Percentiles rank a stretch among this genome's conserved stretches.
phyloP scores from a whole-genome alignment of 2,329 filamentous ascomycete genomes.

The Aspergillus persii region DNA sequence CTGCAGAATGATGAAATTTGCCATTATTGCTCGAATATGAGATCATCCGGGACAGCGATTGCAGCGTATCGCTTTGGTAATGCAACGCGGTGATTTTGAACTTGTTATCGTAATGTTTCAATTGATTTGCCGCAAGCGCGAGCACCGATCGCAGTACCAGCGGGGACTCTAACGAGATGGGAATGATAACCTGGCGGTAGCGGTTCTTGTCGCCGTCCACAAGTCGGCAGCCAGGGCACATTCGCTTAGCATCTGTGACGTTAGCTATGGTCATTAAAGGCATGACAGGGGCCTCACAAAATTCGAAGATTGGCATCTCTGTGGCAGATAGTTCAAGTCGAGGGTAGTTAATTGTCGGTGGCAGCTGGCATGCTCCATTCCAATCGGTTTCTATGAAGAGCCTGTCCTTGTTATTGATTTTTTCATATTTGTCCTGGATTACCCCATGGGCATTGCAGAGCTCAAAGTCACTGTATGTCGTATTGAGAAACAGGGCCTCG shows the following conservation, averaged over 20 bases:
- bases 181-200: neutral
- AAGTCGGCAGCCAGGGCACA: neutral
- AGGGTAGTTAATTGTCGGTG: neutral
- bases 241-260: neutral
- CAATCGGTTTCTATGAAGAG: neutral
- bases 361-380: neutral
- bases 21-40: neutral
- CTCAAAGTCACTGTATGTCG: neutral
- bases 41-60: neutral
- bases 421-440: neutral
- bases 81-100: neutral
- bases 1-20: neutral
- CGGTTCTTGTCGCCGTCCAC: neutral
- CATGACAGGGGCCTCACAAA: neutral
- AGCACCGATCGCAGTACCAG: neutral
- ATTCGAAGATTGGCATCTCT: neutral
- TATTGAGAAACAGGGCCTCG: neutral
- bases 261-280: neutral
- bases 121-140: neutral
- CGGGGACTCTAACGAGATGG: neutral
- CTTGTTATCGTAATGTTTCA: neutral
- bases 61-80: neutral
- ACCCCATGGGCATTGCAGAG: neutral
- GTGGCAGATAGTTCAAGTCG: neutral
- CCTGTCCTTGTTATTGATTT: neutral